These are phyloP conservation scores for Arthrocladium fulminans DNA, from an alignment of 2,329 filamentous ascomycete genomes.

Conservation along the genomic window DNA sequence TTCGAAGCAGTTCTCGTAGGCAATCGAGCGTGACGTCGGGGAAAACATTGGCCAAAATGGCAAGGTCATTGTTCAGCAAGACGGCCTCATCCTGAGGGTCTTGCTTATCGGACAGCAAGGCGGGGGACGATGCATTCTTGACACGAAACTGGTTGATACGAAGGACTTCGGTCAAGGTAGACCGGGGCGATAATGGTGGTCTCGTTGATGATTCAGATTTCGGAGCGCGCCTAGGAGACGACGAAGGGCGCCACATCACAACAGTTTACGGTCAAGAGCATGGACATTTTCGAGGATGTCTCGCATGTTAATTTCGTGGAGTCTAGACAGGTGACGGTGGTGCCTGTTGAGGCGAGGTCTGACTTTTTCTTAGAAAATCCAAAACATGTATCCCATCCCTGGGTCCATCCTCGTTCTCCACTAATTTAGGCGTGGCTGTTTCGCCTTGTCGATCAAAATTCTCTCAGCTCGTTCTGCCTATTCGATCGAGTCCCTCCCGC, in stretches of 20 bases:
- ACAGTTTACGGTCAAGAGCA: neutral
- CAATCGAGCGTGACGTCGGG: constrained; percentile 40
- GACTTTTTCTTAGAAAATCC: neutral
- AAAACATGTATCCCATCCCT: too few relatives aligned
- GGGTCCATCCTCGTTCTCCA: too few relatives aligned
- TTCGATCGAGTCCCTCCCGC: too few relatives aligned
- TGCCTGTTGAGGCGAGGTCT: neutral
- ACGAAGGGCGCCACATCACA: constrained; percentile 7
- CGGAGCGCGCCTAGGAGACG: constrained; percentile 10
- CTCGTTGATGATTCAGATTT: constrained; percentile 13
- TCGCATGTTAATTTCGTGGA: neutral
- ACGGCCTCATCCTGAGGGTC: constrained; percentile 28
- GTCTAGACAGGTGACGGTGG: neutral
- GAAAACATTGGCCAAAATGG: constrained; percentile 35
- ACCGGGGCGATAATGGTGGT: constrained; percentile 23
- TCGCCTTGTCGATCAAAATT: too few relatives aligned
- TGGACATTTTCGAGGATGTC: constrained; percentile 1
- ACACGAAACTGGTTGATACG: constrained; percentile 37
- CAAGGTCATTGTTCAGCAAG: constrained; percentile 35
- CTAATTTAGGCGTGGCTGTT: too few relatives aligned
- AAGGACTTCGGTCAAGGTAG: constrained; percentile 36
- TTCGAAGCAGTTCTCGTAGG: constrained; percentile 38
- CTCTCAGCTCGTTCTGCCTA: too few relatives aligned
- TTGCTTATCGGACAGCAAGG: constrained; percentile 19
- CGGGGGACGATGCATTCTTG: constrained; percentile 10